phyloP scores from a whole-genome alignment of 2,329 filamentous ascomycete genomes.

The Orbilia ellipsospora region DNA sequence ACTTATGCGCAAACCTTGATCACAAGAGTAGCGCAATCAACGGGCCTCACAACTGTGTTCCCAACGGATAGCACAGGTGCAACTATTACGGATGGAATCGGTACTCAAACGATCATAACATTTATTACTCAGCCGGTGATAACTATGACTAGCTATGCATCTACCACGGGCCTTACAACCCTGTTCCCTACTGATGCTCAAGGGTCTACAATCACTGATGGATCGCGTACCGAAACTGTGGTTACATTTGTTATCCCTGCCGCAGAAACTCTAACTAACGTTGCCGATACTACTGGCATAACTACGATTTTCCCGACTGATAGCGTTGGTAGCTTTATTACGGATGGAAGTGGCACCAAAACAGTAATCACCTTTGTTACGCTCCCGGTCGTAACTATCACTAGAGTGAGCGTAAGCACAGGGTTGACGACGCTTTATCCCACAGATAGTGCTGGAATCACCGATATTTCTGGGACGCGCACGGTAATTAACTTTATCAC shows the following conservation, averaged over 20 bases:
- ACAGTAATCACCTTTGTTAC: conserved; percentile 3
- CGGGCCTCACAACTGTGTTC: no score
- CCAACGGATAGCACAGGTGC: no score
- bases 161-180: conserved; percentile 3
- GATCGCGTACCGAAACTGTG: neutral
- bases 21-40: no score
- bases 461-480: neutral
- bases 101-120: no score
- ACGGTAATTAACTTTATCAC: neutral
- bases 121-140: no score
- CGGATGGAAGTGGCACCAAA: no score
- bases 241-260: neutral
- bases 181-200: conserved; percentile 1
- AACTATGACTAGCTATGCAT: no score
- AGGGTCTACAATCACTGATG: conserved; percentile 12
- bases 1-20: neutral
- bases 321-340: no score
- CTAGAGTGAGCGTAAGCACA: neutral
- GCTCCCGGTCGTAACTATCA: neutral
- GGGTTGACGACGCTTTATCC: conserved; percentile 2
- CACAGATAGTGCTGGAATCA: neutral
- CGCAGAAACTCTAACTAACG: neutral
- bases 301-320: neutral
- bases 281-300: neutral
- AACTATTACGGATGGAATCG: no score